Percentiles rank a stretch among this genome's conserved stretches.
Evolutionary conservation across 2,329 filamentous ascomycete species (phyloP).

Genomic region (Zelopaecilomyces penicillatus): DNA sequence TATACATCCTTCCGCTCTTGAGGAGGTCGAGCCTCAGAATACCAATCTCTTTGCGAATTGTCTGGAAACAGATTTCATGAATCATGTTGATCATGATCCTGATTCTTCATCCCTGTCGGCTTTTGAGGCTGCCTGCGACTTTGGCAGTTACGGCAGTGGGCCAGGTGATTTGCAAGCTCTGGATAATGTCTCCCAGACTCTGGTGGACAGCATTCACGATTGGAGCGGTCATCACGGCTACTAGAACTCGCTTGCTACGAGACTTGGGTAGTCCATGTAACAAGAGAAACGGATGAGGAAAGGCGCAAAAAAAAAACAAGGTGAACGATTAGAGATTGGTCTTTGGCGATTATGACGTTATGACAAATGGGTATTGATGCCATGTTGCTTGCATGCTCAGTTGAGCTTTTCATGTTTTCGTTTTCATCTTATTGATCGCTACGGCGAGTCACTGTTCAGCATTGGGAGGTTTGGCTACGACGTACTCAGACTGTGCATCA

Average conservation of each 20-base stretch:
- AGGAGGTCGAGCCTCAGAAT: constrained; percentile 13
- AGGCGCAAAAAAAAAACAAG: neutral
- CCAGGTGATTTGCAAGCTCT: constrained; percentile 22
- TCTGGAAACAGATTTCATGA: constrained; percentile 21
- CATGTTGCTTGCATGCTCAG: neutral
- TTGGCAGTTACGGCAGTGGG: constrained; percentile 26
- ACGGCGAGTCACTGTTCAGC: too few relatives aligned
- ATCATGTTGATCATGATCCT: constrained; percentile 19
- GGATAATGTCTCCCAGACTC: constrained; percentile 14
- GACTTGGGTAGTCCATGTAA: too few relatives aligned
- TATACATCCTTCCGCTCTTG: constrained; percentile 20
- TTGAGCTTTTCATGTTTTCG: neutral
- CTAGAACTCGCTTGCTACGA: neutral
- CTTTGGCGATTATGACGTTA: constrained; percentile 5
- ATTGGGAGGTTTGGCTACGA: too few relatives aligned
- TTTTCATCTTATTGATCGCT: too few relatives aligned
- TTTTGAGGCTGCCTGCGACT: constrained; percentile 33
- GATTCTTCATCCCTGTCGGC: constrained; percentile 27
- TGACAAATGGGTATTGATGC: constrained; percentile 4
- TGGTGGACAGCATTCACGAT: constrained; percentile 19
- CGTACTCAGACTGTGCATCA: too few relatives aligned
- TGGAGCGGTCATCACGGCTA: constrained; percentile 25
- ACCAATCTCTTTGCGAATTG: constrained; percentile 5
- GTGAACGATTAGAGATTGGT: constrained; percentile 3
- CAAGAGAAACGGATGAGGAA: neutral